Percentiles rank a stretch among this genome's conserved stretches.
phyloP scores from a whole-genome alignment of 495 filamentous ascomycete genomes.

The Penicillium nucicola region DNA sequence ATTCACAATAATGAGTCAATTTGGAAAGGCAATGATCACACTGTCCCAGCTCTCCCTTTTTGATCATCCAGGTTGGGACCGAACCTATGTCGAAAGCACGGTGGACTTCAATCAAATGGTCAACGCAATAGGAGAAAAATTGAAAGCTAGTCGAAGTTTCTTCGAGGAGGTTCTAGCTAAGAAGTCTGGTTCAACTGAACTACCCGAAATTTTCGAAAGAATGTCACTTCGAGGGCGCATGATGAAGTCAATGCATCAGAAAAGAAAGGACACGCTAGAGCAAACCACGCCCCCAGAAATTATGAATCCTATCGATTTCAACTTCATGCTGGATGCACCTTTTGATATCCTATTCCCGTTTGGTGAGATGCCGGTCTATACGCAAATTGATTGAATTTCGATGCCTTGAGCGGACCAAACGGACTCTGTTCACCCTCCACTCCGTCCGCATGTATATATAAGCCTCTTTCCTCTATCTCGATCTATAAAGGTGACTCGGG shows the following conservation, averaged over 20 bases:
- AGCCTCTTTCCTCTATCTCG: not conserved
- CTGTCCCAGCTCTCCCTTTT: slow-evolving; percentile 30
- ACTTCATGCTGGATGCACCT: slow-evolving; percentile 11
- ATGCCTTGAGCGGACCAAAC: not conserved
- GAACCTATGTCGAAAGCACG: slow-evolving; percentile 14
- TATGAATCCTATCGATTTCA: slow-evolving; percentile 4
- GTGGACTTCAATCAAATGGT: slow-evolving; percentile 12
- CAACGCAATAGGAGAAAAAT: slow-evolving; percentile 3
- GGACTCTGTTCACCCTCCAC: not conserved
- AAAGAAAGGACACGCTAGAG: slow-evolving; percentile 7
- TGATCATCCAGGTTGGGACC: slow-evolving; percentile 15
- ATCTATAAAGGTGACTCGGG: no score
- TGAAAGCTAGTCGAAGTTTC: slow-evolving; percentile 5
- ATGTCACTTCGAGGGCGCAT: slow-evolving; percentile 3
- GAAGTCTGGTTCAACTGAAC: not conserved
- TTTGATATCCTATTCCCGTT: slow-evolving; percentile 14
- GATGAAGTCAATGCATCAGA: slow-evolving; percentile 17
- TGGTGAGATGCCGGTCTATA: not conserved
- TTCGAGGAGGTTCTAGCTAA: not conserved
- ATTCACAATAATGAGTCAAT: slow-evolving; percentile 18
- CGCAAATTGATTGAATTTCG: not conserved
- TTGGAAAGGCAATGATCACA: slow-evolving; percentile 26
- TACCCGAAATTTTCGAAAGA: slow-evolving; percentile 16
- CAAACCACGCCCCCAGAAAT: not conserved
- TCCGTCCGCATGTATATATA: no score